Percentiles rank a stretch among this genome's conserved stretches.
Conservation (phyloP, 1,139 yeast genomes). For the Yamadazyma jaroonii region DNA sequence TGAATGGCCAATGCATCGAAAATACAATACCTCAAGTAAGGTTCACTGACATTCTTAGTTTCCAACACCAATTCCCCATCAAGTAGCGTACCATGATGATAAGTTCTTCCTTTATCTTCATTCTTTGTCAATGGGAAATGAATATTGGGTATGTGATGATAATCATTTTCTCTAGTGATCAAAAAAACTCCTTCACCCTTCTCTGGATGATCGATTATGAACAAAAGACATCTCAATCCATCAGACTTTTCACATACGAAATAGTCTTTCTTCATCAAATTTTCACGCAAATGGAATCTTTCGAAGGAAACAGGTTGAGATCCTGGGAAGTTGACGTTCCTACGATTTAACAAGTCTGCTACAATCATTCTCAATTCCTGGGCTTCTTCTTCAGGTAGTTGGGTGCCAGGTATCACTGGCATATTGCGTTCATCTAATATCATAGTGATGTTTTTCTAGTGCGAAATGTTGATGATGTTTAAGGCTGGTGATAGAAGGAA, state of each 20-base stretch:
- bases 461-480: neutral
- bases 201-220: conserved; percentile 65
- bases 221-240: conserved; percentile 78
- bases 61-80: conserved; percentile 88
- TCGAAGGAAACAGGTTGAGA: conserved; percentile 95
- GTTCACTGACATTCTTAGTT: conserved; percentile 45
- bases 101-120: conserved; percentile 50
- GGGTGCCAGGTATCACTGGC: conserved; percentile 82
- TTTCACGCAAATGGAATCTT: conserved; percentile 63
- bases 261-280: conserved; percentile 58
- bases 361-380: conserved; percentile 67
- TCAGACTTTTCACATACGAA: conserved; percentile 96
- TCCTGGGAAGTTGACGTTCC: conserved; percentile 67
- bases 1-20: conserved; percentile 90
- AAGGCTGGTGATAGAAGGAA: too few species aligned
- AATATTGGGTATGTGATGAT: conserved; percentile 73
- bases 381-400: conserved; percentile 69
- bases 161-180: conserved; percentile 87
- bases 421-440: conserved; percentile 51
- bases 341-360: conserved; percentile 60
- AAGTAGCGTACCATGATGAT: conserved; percentile 81
- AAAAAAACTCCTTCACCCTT: conserved; percentile 72
- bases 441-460: conserved; percentile 3
- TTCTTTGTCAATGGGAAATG: conserved; percentile 67
- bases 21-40: conserved; percentile 68